Conservation (phyloP, 2,329 filamentous ascomycete species). For the Ophiocordyceps camponoti-floridani region DNA sequence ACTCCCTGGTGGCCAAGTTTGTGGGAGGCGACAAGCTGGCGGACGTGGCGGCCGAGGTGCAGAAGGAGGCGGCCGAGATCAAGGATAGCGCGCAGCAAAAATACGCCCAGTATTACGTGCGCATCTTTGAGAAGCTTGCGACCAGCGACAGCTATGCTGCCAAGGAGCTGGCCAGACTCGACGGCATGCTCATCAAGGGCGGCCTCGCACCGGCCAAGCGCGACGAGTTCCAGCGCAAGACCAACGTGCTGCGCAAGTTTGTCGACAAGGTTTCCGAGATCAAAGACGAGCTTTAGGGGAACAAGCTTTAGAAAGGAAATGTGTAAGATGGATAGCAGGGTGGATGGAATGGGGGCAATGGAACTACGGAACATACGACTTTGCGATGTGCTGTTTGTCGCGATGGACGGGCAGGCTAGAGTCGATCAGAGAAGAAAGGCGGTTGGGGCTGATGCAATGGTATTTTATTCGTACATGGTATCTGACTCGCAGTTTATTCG, state of each 20-base stretch:
- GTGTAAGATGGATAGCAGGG: background rate
- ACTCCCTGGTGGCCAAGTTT: slow-evolving; percentile 59
- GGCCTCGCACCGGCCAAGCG: slow-evolving; percentile 71
- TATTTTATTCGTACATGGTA: background rate
- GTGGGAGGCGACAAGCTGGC: slow-evolving; percentile 42
- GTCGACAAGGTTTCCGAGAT: slow-evolving; percentile 38
- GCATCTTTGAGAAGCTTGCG: slow-evolving; percentile 71
- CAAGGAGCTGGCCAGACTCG: slow-evolving; percentile 72
- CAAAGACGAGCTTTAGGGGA: slow-evolving; percentile 17
- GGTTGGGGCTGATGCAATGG: too few relatives aligned
- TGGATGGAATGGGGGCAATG: background rate
- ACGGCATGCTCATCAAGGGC: slow-evolving; percentile 70
- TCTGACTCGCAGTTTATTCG: background rate
- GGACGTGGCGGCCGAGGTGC: slow-evolving; percentile 51
- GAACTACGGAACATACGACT: background rate
- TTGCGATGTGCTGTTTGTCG: background rate
- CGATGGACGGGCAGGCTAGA: too few relatives aligned
- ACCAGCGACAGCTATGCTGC: slow-evolving; percentile 60
- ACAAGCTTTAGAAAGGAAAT: background rate
- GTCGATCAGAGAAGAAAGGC: too few relatives aligned
- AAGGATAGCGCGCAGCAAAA: slow-evolving; percentile 47
- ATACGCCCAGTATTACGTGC: slow-evolving; percentile 87
- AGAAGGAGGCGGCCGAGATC: slow-evolving; percentile 49
- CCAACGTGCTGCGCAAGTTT: slow-evolving; percentile 76
- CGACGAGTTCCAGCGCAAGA: slow-evolving; percentile 72